Evolutionary conservation across 228 moss, liverwort and hornwort genomes (phyloP).

Genomic region (Sphagnum fallax): DNA sequence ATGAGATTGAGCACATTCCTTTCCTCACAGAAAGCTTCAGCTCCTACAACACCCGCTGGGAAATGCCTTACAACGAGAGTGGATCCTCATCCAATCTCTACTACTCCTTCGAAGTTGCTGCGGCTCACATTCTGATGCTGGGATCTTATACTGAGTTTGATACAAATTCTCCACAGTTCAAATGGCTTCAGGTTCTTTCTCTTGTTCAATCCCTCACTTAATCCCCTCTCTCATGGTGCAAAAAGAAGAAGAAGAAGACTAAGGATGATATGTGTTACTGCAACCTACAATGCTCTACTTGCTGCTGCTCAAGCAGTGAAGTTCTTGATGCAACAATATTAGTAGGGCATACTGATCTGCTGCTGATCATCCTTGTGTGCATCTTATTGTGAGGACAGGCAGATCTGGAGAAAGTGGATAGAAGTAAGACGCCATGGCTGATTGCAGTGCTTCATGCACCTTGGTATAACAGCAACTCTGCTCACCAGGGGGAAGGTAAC

Average conservation of each 20-base stretch:
- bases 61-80: slow-evolving; percentile 50
- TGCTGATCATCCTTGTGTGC: no score
- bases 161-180: slow-evolving; percentile 22
- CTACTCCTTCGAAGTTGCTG: slow-evolving; percentile 66
- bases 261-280: no score
- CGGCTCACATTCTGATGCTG: slow-evolving; percentile 66
- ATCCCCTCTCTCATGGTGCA: background rate
- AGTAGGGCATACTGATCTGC: no score
- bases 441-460: slow-evolving; percentile 73
- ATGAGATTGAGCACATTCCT: slow-evolving; percentile 22
- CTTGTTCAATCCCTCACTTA: slow-evolving; percentile 1
- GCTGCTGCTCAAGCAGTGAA: no score
- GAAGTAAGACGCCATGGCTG: slow-evolving; percentile 77
- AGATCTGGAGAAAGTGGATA: slow-evolving; percentile 73
- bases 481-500: slow-evolving; percentile 77
- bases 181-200: slow-evolving; percentile 34
- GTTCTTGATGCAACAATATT: no score
- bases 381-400: slow-evolving; percentile 20
- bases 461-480: slow-evolving; percentile 92
- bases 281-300: no score
- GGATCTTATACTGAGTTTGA: slow-evolving; percentile 56
- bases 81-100: slow-evolving; percentile 58
- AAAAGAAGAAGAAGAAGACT: no score
- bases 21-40: slow-evolving; percentile 31
- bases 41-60: slow-evolving; percentile 60